phyloP scores from a whole-genome alignment of 768 basidiomycete genomes.

The Lyophyllum shimeji region DNA sequence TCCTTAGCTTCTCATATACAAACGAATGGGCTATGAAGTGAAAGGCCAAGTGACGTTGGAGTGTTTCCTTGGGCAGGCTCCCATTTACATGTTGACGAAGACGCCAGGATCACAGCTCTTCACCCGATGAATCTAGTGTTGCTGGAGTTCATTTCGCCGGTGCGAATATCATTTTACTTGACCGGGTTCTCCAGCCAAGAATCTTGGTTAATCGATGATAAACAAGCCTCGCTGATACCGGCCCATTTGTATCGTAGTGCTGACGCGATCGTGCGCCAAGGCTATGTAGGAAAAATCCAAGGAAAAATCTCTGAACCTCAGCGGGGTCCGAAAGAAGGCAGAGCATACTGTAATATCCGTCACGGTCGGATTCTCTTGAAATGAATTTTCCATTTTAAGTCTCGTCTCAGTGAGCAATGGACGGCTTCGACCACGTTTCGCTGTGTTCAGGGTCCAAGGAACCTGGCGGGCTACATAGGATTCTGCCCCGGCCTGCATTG shows the following conservation, averaged over 20 bases:
- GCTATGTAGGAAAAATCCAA: background rate
- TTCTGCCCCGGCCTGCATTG: background rate
- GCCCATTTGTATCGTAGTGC: no score
- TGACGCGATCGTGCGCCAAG: no score
- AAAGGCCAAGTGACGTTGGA: conserved; percentile 8
- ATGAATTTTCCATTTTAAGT: background rate
- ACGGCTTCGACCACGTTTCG: background rate
- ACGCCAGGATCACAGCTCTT: background rate
- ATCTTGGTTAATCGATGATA: no score
- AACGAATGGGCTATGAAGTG: conserved; percentile 18
- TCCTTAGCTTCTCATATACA: conserved; percentile 16
- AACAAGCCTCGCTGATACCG: no score
- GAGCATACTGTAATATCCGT: background rate
- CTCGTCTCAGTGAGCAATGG: background rate
- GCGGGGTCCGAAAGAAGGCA: background rate
- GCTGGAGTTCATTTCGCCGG: no score
- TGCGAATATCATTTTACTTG: no score
- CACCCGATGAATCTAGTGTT: background rate
- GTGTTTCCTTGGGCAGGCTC: conserved; percentile 4
- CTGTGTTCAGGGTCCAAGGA: background rate
- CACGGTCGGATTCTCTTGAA: background rate
- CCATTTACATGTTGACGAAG: conserved; percentile 10
- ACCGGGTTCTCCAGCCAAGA: no score
- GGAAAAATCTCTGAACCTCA: background rate
- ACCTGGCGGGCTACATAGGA: background rate